Conservation (phyloP, 176 grass and related monocot genomes). For the Zizania latifolia region DNA sequence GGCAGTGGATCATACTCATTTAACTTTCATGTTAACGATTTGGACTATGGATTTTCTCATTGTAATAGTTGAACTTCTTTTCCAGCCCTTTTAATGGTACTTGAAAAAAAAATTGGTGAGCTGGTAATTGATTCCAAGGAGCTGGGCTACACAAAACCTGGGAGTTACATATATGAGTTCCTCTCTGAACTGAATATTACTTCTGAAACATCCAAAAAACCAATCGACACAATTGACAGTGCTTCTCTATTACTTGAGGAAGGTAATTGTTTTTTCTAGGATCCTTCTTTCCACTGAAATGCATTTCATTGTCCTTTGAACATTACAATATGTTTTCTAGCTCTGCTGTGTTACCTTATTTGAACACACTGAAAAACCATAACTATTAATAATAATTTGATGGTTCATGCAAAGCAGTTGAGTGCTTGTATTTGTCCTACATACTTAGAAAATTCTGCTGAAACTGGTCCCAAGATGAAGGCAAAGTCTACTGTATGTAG, state of each 20-base stretch:
- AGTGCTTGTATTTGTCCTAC: slow-evolving; percentile 20
- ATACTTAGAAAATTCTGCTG: slow-evolving; percentile 60
- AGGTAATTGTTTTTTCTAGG: slow-evolving; percentile 43
- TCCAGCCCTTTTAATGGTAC: slow-evolving; percentile 80
- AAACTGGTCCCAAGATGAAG: slow-evolving; percentile 41
- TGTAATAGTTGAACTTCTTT: slow-evolving; percentile 18
- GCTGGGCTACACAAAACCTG: slow-evolving; percentile 66
- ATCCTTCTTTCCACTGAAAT: slow-evolving; percentile 10
- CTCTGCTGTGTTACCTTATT: slow-evolving; percentile 17
- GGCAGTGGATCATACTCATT: not conserved
- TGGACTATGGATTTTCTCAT: slow-evolving; percentile 6
- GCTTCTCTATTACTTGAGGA: slow-evolving; percentile 86
- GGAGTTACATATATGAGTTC: slow-evolving; percentile 88
- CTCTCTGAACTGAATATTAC: slow-evolving; percentile 93
- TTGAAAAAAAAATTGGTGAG: slow-evolving; percentile 79
- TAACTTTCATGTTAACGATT: slow-evolving; percentile 21
- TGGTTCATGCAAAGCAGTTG: slow-evolving; percentile 16
- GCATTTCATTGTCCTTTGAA: slow-evolving; percentile 4
- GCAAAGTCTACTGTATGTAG: slow-evolving; percentile 66
- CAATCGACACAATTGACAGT: slow-evolving; percentile 82
- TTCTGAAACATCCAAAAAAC: slow-evolving; percentile 79
- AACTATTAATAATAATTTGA: not conserved
- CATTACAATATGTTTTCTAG: not conserved
- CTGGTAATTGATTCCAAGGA: slow-evolving; percentile 80
- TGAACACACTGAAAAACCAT: not conserved